These are phyloP conservation scores for Steccherinum ochraceum DNA, from an alignment of 768 basidiomycete species.

Conservation along the genomic window DNA sequence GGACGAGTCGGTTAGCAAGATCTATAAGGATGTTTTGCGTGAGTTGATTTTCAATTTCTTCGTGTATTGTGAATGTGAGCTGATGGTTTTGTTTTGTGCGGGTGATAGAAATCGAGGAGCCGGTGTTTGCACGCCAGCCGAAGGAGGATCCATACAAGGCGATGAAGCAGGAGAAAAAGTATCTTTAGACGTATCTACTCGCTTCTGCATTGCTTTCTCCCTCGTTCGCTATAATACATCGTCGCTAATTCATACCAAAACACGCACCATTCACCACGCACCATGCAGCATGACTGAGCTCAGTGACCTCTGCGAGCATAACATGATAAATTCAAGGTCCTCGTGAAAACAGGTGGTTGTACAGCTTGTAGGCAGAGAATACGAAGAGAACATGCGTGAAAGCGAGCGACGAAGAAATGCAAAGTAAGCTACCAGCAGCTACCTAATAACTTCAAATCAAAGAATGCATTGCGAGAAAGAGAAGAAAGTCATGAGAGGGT, in stretches of 20 bases:
- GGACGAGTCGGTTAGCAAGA: slow-evolving; percentile 55
- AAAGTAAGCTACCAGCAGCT: background rate
- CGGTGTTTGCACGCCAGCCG: slow-evolving; percentile 46
- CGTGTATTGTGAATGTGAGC: slow-evolving; percentile 6
- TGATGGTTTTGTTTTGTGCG: slow-evolving; percentile 1
- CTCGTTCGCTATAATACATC: too few species aligned
- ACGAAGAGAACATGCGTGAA: background rate
- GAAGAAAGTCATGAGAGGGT: background rate
- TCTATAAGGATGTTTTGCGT: slow-evolving; percentile 67
- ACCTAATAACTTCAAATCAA: background rate
- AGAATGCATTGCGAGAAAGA: background rate
- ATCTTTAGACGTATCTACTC: slow-evolving; percentile 26
- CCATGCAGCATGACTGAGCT: too few species aligned
- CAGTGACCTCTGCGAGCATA: too few species aligned
- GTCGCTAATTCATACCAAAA: too few species aligned
- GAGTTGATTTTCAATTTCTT: slow-evolving; percentile 35
- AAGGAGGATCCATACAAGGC: slow-evolving; percentile 52
- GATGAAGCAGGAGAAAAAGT: slow-evolving; percentile 43
- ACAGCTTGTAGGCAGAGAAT: too few species aligned
- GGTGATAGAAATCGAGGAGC: slow-evolving; percentile 40
- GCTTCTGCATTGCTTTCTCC: too few species aligned
- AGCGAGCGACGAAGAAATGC: background rate
- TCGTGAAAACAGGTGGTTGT: too few species aligned
- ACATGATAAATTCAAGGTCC: too few species aligned
- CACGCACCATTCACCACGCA: too few species aligned